These are phyloP conservation scores for Papiliotrema laurentii DNA, from an alignment of 1,284 basidiomycete genomes.

Conservation along the genomic window DNA sequence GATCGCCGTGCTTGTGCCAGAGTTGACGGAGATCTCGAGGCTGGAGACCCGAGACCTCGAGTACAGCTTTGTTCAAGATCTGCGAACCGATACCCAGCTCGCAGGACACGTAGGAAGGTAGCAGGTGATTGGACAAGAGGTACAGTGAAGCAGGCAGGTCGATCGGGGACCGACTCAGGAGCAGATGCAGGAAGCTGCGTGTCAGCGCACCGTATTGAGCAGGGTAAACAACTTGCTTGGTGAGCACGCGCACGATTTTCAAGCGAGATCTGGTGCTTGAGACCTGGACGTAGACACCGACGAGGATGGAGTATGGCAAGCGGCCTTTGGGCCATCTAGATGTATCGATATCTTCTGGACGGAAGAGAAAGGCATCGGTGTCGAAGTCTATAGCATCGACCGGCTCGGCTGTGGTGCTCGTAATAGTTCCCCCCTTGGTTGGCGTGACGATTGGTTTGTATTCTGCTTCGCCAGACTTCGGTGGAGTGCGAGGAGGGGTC, in stretches of 20 bases:
- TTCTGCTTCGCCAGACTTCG: conserved; percentile 4
- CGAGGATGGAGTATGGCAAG: conserved; percentile 76
- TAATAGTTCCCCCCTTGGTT: conserved; percentile 10
- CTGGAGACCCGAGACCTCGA: conserved; percentile 74
- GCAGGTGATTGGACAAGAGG: conserved; percentile 78
- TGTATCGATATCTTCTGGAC: conserved; percentile 47
- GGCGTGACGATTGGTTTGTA: conserved; percentile 10
- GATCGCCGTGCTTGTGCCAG: conserved; percentile 58
- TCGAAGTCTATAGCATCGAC: conserved; percentile 46
- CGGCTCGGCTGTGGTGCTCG: conserved; percentile 20
- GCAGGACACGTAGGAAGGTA: conserved; percentile 67
- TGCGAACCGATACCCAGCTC: conserved; percentile 74
- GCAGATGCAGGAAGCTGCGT: conserved; percentile 57
- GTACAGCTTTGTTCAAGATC: conserved; percentile 72
- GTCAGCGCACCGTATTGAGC: not conserved
- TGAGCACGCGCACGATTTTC: conserved; percentile 70
- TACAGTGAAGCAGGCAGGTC: conserved; percentile 81
- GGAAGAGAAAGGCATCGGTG: conserved; percentile 46
- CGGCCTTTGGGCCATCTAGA: conserved; percentile 47
- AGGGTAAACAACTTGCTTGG: conserved; percentile 55
- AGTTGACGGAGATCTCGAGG: conserved; percentile 61
- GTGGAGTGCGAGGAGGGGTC: conserved; percentile 4
- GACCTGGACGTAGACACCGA: conserved; percentile 67
- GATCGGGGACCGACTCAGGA: conserved; percentile 62
- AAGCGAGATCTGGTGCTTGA: conserved; percentile 77